Evolutionary conservation across 192 early-diverging fungal species (phyloP), one percentile per base, ranked within the genome.

Genomic region (Backusella tuberculispora): DNA sequence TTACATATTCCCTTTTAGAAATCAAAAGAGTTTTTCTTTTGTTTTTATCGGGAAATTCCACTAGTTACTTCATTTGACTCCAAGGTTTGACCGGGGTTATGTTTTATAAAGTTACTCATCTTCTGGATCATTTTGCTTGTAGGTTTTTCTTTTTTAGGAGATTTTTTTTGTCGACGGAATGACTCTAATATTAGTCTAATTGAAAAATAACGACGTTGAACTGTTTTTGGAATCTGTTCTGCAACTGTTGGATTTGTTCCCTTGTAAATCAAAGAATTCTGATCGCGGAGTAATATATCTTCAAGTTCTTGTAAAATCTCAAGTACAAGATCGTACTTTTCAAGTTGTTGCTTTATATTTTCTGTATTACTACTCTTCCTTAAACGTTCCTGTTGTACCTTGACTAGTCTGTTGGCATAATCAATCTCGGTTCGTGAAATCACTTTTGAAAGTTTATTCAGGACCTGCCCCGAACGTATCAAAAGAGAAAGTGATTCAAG

Each of bases 401-500:
- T 38, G 1, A 73, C 64, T 17, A 72, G 1, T 6, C 15, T 12
- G 19, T 17, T 67, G 5, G 70, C 70, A 42, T 73, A 60, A 7
- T 73, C 37, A 0, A 78, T 8, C 6, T 78, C 71, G 14, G 41
- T 21, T 0, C 14, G n/a, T 12, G 63, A 19, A 19, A 73, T 12
- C 29, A 73, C 65, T 1, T 26, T 26, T 15, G 46, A 26, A n/a
- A 73, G 65, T 47, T 48, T 17, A 6, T 64, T 26, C 38, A 68
- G 41, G 5, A 53, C 26, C 0, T 53, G 34, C 0, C 68, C 6
- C 8, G 50, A 37, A n/a, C 60, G 50, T n/a, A 80, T 41, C 12
- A 80, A 21, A 6, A 70, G 63, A 14, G 41, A 64, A 9, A 76
- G 44, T 14, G 65, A 69, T 12, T 76, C 70, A 26, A 82, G n/a